Evolutionary conservation across 192 early-diverging fungal species (phyloP).

Genomic region (Glomus cerebriforme): DNA sequence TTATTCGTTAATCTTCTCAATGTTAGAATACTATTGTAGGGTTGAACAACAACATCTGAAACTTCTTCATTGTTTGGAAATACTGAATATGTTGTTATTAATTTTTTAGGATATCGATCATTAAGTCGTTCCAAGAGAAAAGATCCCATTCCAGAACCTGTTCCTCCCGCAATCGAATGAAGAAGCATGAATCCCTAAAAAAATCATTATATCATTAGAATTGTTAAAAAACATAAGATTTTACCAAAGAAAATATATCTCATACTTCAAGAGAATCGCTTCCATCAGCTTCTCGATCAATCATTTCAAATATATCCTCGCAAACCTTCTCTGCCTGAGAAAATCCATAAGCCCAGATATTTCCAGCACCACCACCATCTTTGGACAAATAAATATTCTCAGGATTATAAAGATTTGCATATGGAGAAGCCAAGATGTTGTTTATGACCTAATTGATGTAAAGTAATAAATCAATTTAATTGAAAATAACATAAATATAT

Average conservation of each 20-base stretch:
- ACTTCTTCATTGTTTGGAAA: slow-evolving; percentile 95
- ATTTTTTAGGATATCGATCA: slow-evolving; percentile 95
- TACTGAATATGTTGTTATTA: slow-evolving; percentile 97
- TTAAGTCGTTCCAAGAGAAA: slow-evolving; percentile 90
- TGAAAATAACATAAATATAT: neutral
- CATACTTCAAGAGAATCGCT: slow-evolving; percentile 87
- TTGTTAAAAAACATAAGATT: neutral
- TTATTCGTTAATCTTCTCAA: slow-evolving; percentile 88
- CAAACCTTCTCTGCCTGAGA: slow-evolving; percentile 80
- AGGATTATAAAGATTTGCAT: slow-evolving; percentile 94
- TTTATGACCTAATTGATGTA: slow-evolving; percentile 72
- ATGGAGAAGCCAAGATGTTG: slow-evolving; percentile 82
- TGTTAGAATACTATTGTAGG: slow-evolving; percentile 94
- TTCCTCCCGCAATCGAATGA: slow-evolving; percentile 98
- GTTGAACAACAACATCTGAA: slow-evolving; percentile 96
- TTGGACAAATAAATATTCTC: slow-evolving; percentile 93
- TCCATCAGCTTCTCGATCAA: slow-evolving; percentile 95
- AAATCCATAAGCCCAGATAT: slow-evolving; percentile 96
- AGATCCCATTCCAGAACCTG: slow-evolving; percentile 95
- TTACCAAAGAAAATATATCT: neutral
- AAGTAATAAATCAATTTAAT: neutral
- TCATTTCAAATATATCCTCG: slow-evolving; percentile 95
- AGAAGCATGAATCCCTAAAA: slow-evolving; percentile 88
- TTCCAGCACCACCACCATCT: slow-evolving; percentile 96
- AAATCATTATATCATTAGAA: neutral